Evolutionary conservation across 306 rosid genomes (phyloP).

Genomic region (Begonia masoniana): DNA sequence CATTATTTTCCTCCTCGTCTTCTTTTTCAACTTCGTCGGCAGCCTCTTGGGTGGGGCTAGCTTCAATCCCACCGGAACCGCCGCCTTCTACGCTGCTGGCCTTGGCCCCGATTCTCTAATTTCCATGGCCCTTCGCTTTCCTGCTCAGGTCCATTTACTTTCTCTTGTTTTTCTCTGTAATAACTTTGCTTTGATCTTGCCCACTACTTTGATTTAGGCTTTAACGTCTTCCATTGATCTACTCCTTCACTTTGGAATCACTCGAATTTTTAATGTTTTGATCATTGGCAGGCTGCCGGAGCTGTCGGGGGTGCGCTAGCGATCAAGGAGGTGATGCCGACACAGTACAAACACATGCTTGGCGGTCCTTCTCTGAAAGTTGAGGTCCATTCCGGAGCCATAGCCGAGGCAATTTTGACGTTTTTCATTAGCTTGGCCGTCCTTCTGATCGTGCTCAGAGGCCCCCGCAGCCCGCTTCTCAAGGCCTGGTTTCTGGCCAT

Average conservation of each 20-base stretch:
- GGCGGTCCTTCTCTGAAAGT: constrained; percentile 84
- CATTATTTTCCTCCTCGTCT: constrained; percentile 48
- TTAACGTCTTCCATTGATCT: too few species aligned
- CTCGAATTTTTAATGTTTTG: too few species aligned
- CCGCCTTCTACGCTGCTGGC: constrained; percentile 68
- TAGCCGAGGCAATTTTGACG: constrained; percentile 72
- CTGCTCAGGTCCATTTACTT: constrained; percentile 55
- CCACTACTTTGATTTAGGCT: too few species aligned
- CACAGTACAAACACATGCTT: constrained; percentile 55
- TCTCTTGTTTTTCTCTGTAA: not conserved
- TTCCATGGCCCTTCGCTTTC: constrained; percentile 80
- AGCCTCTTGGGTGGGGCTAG: constrained; percentile 73
- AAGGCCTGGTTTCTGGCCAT: constrained; percentile 55
- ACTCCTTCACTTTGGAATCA: too few species aligned
- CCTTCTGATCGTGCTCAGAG: constrained; percentile 53
- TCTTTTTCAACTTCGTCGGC: constrained; percentile 42
- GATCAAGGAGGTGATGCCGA: constrained; percentile 51
- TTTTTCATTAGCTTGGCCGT: constrained; percentile 57
- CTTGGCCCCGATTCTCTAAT: constrained; percentile 56
- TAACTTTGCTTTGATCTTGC: too few species aligned
- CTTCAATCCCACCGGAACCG: constrained; percentile 80
- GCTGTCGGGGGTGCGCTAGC: constrained; percentile 86
- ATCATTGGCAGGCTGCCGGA: constrained; percentile 49
- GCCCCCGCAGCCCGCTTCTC: constrained; percentile 46
- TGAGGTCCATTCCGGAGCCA: constrained; percentile 71